Conservation (phyloP, 2,329 filamentous ascomycete genomes). For the Cladosporium sp. region DNA sequence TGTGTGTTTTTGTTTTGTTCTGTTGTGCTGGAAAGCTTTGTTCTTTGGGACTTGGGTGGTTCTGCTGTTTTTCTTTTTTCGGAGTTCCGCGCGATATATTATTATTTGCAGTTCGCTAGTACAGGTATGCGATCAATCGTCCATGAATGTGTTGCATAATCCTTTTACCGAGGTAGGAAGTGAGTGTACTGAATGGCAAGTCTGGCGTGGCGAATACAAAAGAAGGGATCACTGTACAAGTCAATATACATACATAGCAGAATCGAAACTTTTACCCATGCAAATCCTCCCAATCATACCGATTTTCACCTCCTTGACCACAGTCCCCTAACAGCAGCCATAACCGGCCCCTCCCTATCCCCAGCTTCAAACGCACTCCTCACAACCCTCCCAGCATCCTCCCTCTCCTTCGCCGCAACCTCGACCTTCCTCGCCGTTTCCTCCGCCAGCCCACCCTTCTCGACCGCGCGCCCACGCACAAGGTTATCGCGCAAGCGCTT, state of each 20-base stretch:
- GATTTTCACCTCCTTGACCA: constrained; percentile 20
- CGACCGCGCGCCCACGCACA: constrained; percentile 34
- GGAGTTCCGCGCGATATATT: neutral
- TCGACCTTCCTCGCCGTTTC: constrained; percentile 36
- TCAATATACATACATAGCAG: constrained; percentile 11
- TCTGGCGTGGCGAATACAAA: neutral
- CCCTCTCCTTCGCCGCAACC: constrained; percentile 25
- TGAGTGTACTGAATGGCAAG: neutral
- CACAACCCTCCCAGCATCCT: constrained; percentile 23
- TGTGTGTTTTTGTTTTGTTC: too few relatives aligned
- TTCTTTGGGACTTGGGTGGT: too few relatives aligned
- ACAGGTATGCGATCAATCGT: neutral
- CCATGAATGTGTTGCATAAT: neutral
- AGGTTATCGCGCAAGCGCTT: constrained; percentile 44
- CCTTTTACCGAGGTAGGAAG: neutral
- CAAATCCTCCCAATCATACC: neutral
- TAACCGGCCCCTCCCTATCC: constrained; percentile 23
- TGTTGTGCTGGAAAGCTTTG: too few relatives aligned
- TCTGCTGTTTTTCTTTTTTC: too few relatives aligned
- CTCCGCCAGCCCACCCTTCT: constrained; percentile 24
- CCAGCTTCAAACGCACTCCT: constrained; percentile 30
- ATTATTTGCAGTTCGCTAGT: neutral
- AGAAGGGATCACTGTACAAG: constrained; percentile 4
- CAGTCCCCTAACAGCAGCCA: constrained; percentile 21
- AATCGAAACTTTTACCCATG: constrained; percentile 11